Conservation (phyloP, 2,329 filamentous ascomycete species). For the Helotiales sp. region DNA sequence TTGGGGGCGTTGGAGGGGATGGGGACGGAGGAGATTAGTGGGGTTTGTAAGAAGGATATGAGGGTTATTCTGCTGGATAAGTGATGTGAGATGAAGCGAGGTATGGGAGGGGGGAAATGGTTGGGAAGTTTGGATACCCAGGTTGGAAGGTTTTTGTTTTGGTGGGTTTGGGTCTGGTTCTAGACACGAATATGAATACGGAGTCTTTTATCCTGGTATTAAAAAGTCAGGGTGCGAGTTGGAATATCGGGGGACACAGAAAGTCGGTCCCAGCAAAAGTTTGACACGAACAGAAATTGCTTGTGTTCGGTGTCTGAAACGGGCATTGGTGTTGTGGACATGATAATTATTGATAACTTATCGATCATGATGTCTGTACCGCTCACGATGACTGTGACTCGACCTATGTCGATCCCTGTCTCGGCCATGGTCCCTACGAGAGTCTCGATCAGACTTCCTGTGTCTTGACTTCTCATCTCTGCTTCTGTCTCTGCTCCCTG, state of each 20-base stretch:
- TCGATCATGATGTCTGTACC: slow-evolving; percentile 28
- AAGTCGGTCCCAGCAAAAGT: too few species aligned
- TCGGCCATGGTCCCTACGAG: not conserved
- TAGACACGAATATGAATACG: too few species aligned
- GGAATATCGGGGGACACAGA: too few species aligned
- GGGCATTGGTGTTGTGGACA: not conserved
- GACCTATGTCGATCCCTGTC: slow-evolving; percentile 21
- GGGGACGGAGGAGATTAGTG: slow-evolving; percentile 50
- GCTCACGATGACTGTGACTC: slow-evolving; percentile 25
- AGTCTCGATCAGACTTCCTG: not conserved
- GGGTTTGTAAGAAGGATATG: slow-evolving; percentile 50
- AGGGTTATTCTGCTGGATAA: slow-evolving; percentile 44
- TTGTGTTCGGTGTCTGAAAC: not conserved
- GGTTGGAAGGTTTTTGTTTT: too few species aligned
- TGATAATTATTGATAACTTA: not conserved
- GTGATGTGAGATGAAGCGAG: too few species aligned
- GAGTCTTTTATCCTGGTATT: too few species aligned
- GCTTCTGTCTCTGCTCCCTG: slow-evolving; percentile 3
- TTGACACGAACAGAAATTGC: too few species aligned
- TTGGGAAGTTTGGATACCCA: too few species aligned
- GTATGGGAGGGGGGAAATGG: not conserved
- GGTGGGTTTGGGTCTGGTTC: too few species aligned
- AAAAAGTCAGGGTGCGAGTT: too few species aligned
- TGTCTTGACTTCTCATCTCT: slow-evolving; percentile 2
- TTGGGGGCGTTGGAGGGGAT: slow-evolving; percentile 53